Evolutionary conservation across 1,284 basidiomycete species (phyloP).

Genomic region (Prillingera fragicola): DNA sequence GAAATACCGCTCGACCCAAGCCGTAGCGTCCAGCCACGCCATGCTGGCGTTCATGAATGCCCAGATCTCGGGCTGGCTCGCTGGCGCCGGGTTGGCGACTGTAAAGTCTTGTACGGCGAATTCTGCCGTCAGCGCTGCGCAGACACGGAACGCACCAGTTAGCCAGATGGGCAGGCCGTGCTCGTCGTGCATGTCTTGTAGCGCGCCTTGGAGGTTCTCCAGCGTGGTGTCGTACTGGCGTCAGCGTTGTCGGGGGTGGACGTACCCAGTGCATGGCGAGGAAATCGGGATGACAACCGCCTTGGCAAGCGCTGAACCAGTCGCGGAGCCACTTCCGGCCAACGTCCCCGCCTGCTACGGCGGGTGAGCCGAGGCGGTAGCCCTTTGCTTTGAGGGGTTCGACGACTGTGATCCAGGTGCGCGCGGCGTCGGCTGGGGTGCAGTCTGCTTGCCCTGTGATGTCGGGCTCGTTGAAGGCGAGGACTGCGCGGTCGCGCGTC

Average conservation of each 20-base stretch:
- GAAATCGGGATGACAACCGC: conserved; percentile 51
- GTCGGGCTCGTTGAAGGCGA: conserved; percentile 36
- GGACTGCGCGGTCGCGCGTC: conserved; percentile 17
- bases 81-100: conserved; percentile 35
- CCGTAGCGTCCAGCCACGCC: conserved; percentile 49
- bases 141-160: conserved; percentile 62
- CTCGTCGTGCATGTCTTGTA: conserved; percentile 53
- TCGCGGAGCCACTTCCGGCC: conserved; percentile 51
- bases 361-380: conserved; percentile 49
- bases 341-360: conserved; percentile 47
- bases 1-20: conserved; percentile 52
- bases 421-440: conserved; percentile 22
- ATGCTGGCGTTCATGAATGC: conserved; percentile 50
- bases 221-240: conserved; percentile 59
- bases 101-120: conserved; percentile 46
- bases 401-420: conserved; percentile 22
- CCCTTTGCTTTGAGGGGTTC: conserved; percentile 37
- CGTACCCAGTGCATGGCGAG: conserved; percentile 48
- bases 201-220: conserved; percentile 54
- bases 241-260: conserved; percentile 1
- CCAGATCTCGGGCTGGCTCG: conserved; percentile 44
- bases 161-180: conserved; percentile 57
- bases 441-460: conserved; percentile 24
- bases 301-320: conserved; percentile 48
- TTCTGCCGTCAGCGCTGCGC: conserved; percentile 48